Evolutionary conservation across 306 rosid genomes (phyloP), one percentile per base, ranked within the genome.

Genomic region (Glycine latifolia): DNA sequence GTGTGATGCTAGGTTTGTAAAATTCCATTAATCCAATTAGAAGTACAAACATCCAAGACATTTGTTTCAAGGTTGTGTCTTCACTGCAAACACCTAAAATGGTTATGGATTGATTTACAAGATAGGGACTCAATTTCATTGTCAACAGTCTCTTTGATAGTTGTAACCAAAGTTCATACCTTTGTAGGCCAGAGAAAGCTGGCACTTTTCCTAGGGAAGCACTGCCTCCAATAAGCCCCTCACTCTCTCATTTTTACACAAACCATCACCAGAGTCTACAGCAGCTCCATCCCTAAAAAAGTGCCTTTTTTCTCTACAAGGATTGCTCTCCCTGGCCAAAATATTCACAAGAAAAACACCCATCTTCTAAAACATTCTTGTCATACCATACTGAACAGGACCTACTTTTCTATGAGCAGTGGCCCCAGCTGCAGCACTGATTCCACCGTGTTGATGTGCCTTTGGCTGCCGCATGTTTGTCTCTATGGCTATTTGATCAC

Each of bases 371-470:
- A 88, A 90, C 98, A 89, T 92, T 72, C 95, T 90, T 63, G 92
- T 61, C 91, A 93, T 86, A 8, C 99, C 93, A 75, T 84, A 95
- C 81, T 93, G 97, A 77, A 91, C 84, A 44, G 92, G 83, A 0
- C 90, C 94, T 20, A 87, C 88, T 66, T 91, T 95, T 62, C 98
- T 86, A 68, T 88, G 97, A 16, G 91, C 87, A 33, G 90, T 17
- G 7, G 94, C 83, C 1, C 90, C 97, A 56, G 87, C 79, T n/a
- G 91, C 80, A 75, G 92, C 75, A 58, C 76, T 66, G 3, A 87
- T 85, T 55, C 91, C 90, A 73, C 94, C 90, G 58, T 90, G 93
- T 17, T 89, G 63, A 20, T 56, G 94, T 54, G 89, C 84, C 82
- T 89, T 93, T 13, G 90, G 78, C 71, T 90, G 99, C 86, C 91